phyloP scores from a whole-genome alignment of 352 stramenopile species.

The Phytophthora ramorum region DNA sequence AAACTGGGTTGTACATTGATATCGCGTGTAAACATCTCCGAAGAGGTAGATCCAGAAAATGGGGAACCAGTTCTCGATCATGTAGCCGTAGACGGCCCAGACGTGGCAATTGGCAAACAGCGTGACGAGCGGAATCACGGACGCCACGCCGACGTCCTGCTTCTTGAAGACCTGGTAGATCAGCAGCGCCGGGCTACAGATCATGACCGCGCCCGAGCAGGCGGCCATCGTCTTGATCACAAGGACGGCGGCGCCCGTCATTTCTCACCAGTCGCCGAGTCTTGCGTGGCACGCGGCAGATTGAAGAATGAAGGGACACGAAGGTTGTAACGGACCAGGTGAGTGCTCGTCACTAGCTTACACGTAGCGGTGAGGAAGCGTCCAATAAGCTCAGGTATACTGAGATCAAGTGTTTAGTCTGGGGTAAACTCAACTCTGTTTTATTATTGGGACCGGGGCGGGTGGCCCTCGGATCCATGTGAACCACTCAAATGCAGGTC shows the following conservation, averaged over 20 bases:
- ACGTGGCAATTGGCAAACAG: conserved; percentile 57
- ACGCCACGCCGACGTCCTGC: conserved; percentile 48
- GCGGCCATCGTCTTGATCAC: conserved; percentile 43
- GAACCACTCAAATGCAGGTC: too few species aligned
- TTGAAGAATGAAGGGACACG: conserved; percentile 29
- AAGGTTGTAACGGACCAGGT: conserved; percentile 5
- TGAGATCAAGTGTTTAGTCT: too few species aligned
- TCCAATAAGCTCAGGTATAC: too few species aligned
- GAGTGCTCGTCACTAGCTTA: too few species aligned
- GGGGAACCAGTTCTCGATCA: conserved; percentile 49
- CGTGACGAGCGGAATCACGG: conserved; percentile 59
- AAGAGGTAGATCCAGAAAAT: conserved; percentile 50
- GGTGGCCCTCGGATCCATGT: too few species aligned
- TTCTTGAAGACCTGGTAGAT: conserved; percentile 44
- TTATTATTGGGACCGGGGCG: too few species aligned
- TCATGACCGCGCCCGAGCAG: conserved; percentile 44
- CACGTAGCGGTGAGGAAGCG: too few species aligned
- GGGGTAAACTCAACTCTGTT: too few species aligned
- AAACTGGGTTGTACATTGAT: too few species aligned
- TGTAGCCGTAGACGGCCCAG: conserved; percentile 44
- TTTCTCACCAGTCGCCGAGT: conserved; percentile 20
- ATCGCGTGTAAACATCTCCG: too few species aligned
- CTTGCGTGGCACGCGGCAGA: conserved; percentile 1
- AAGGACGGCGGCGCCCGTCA: conserved; percentile 28
- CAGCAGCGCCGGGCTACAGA: conserved; percentile 50